These are phyloP conservation scores for Yarrowia yakushimensis DNA, from an alignment of 805 yeast genomes.

Conservation along the genomic window DNA sequence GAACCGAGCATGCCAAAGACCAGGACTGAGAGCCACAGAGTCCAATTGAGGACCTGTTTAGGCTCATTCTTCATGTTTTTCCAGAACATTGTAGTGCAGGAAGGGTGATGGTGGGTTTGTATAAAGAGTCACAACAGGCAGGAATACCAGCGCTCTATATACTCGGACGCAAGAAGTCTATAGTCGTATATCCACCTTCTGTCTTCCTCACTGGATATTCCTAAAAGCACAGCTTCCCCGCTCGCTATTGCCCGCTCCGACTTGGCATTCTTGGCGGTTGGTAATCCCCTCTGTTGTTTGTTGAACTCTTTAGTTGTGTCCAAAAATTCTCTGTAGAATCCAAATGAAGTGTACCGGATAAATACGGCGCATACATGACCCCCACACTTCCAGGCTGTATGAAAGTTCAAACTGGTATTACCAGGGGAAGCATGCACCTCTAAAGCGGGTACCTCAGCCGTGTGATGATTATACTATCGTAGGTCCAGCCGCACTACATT, in stretches of 20 bases:
- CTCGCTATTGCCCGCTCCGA: slow-evolving; percentile 17
- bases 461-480: neutral
- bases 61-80: slow-evolving; percentile 23
- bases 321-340: neutral
- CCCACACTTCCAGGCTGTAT: neutral
- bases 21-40: slow-evolving; percentile 45
- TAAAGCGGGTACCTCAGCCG: neutral
- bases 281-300: neutral
- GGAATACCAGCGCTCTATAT: neutral
- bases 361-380: neutral
- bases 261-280: slow-evolving; percentile 4
- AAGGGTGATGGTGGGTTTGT: neutral
- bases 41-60: slow-evolving; percentile 38
- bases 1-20: slow-evolving; percentile 55
- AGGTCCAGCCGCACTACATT: neutral
- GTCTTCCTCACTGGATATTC: neutral
- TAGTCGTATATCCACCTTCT: neutral
- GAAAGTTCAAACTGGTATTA: neutral
- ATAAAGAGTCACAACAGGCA: neutral
- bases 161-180: too few relatives aligned
- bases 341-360: neutral
- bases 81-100: neutral
- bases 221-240: neutral
- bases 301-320: slow-evolving; percentile 2
- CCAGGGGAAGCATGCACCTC: neutral